Percentiles rank a stretch among this genome's conserved stretches.
phyloP scores from a whole-genome alignment of 2,329 filamentous ascomycete genomes.

The Coniochaeta sp. region DNA sequence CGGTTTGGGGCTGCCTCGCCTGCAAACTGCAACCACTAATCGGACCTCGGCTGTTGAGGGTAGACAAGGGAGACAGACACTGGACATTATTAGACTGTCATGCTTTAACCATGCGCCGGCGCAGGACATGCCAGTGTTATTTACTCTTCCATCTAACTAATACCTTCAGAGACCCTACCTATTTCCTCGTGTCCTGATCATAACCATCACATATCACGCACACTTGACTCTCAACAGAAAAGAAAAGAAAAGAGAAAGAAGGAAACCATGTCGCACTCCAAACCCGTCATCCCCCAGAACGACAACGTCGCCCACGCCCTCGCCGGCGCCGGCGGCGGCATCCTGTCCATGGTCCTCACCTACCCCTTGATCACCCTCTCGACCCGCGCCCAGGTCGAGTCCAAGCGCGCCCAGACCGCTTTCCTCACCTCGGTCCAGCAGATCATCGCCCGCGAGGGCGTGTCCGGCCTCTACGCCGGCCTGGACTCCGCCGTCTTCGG shows the following conservation, averaged over 20 bases:
- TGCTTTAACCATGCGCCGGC: background rate
- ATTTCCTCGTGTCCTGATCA: background rate
- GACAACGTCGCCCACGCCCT: slow-evolving; percentile 97
- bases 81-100: background rate
- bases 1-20: background rate
- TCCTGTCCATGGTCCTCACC: slow-evolving; percentile 94
- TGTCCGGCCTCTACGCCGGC: slow-evolving; percentile 83
- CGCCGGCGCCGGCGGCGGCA: slow-evolving; percentile 84
- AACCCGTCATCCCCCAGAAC: slow-evolving; percentile 69
- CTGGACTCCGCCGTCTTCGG: slow-evolving; percentile 92
- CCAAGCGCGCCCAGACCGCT: slow-evolving; percentile 79
- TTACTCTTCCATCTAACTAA: background rate
- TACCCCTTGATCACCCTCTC: slow-evolving; percentile 94
- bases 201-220: background rate
- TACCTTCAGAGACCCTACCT: background rate
- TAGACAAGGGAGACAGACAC: background rate
- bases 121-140: background rate
- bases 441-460: slow-evolving; percentile 87
- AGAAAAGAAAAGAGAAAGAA: no score
- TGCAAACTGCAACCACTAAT: background rate
- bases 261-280: slow-evolving; percentile 31
- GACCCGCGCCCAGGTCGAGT: slow-evolving; percentile 95
- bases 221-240: background rate
- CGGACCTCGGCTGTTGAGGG: background rate
- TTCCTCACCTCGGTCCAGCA: slow-evolving; percentile 75